These are phyloP conservation scores for Spiraea crenata DNA, from an alignment of 331 rosid genomes.

Conservation along the genomic window DNA sequence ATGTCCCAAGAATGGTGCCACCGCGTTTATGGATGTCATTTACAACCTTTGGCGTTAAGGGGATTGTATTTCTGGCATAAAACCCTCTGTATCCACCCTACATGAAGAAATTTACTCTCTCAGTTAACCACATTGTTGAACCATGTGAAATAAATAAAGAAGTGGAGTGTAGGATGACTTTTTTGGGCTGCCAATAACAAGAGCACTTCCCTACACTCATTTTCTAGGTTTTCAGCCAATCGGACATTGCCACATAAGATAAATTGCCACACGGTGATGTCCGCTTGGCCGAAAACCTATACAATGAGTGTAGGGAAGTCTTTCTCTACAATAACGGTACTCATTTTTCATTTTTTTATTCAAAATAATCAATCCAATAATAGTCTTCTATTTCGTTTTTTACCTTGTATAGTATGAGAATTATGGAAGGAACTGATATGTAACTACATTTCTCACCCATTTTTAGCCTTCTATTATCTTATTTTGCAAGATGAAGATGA, in stretches of 20 bases:
- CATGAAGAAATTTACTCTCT: not conserved
- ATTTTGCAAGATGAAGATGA: not conserved
- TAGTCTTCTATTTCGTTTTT: not conserved
- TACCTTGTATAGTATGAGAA: not conserved
- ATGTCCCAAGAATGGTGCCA: conserved; percentile 55
- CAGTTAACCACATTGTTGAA: conserved; percentile 1
- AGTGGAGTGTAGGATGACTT: too few relatives aligned
- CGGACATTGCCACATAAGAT: too few relatives aligned
- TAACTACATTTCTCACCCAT: not conserved
- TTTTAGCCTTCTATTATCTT: conserved; percentile 1
- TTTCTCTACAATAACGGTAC: not conserved
- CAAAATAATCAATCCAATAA: not conserved
- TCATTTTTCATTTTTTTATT: not conserved
- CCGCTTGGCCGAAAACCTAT: too few relatives aligned
- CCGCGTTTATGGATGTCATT: conserved; percentile 57
- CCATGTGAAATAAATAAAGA: not conserved
- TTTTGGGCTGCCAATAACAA: too few relatives aligned
- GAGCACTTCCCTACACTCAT: too few relatives aligned
- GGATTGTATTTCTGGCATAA: conserved; percentile 41
- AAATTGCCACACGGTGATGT: too few relatives aligned
- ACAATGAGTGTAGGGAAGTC: too few relatives aligned
- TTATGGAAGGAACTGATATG: not conserved
- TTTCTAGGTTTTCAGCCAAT: too few relatives aligned
- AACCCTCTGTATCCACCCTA: conserved; percentile 57
- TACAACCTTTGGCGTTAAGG: conserved; percentile 46